A percentile compares a stretch with the other conserved stretches of the same genome.
Conservation (phyloP, 2,329 filamentous ascomycete species). For the Rhinocladiella similis region DNA sequence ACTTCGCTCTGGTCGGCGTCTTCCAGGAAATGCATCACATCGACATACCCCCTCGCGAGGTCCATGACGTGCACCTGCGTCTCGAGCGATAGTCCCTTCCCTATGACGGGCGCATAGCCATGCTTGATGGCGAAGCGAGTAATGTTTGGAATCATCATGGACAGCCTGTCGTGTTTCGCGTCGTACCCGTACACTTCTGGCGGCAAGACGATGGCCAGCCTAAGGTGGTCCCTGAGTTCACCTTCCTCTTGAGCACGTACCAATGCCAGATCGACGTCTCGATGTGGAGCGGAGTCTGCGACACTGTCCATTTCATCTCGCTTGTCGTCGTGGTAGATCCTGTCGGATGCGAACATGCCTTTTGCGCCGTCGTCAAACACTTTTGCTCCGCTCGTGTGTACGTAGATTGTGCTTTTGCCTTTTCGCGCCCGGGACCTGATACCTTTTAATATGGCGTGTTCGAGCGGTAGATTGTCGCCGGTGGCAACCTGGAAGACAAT, state of each 20-base stretch:
- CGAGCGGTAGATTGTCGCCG: conserved; percentile 49
- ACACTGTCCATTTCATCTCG: conserved; percentile 43
- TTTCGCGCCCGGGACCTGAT: conserved; percentile 40
- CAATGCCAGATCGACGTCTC: conserved; percentile 48
- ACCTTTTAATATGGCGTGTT: conserved; percentile 46
- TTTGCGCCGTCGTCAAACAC: conserved; percentile 41
- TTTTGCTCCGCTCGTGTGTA: conserved; percentile 40
- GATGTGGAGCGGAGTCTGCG: conserved; percentile 45
- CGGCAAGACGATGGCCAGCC: conserved; percentile 50
- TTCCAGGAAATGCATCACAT: conserved; percentile 48
- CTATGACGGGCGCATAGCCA: conserved; percentile 47
- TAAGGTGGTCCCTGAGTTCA: conserved; percentile 38
- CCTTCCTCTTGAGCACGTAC: conserved; percentile 33
- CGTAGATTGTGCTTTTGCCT: conserved; percentile 45
- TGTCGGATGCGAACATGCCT: conserved; percentile 38
- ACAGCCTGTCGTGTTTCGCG: conserved; percentile 39
- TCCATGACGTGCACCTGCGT: conserved; percentile 51
- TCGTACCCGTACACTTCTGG: conserved; percentile 50
- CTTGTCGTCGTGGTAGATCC: conserved; percentile 45
- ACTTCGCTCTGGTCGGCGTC: conserved; percentile 30
- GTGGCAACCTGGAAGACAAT: conserved; percentile 51
- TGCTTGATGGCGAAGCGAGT: conserved; percentile 51
- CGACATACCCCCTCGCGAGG: conserved; percentile 47
- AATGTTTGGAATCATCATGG: conserved; percentile 50
- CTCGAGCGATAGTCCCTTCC: conserved; percentile 44